Evolutionary conservation across 768 basidiomycete genomes (phyloP).

Genomic region (Xerocomus brunneocitrinus): DNA sequence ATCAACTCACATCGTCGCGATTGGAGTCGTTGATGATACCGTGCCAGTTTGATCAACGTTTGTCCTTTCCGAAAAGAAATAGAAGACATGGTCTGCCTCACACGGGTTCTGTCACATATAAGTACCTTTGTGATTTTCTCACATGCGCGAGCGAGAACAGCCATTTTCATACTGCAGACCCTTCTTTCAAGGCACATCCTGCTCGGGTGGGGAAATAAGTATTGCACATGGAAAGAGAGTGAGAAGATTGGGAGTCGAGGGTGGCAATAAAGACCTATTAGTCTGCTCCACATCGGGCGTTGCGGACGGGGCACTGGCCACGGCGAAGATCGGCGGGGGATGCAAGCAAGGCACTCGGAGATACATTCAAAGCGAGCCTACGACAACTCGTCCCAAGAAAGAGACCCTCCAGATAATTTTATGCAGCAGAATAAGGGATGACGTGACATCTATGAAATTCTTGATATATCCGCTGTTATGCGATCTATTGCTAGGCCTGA

Average conservation of each 20-base stretch:
- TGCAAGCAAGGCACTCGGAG: not conserved
- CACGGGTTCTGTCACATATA: too few relatives aligned
- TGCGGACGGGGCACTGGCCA: not conserved
- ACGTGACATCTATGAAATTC: conserved; percentile 17
- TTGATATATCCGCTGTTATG: conserved; percentile 25
- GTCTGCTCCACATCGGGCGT: too few relatives aligned
- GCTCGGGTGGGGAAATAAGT: too few relatives aligned
- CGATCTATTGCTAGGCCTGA: conserved; percentile 27
- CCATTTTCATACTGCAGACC: too few relatives aligned
- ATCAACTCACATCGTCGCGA: too few relatives aligned
- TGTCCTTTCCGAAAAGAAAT: not conserved
- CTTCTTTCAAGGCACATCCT: too few relatives aligned
- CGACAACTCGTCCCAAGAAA: not conserved
- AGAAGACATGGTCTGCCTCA: not conserved
- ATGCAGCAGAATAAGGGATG: not conserved
- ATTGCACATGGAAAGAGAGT: too few relatives aligned
- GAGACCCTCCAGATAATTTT: not conserved
- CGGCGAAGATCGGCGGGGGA: not conserved
- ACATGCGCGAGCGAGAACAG: not conserved
- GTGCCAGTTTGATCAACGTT: not conserved
- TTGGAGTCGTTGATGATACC: not conserved
- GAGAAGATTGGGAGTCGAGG: too few relatives aligned
- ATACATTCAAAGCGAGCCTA: not conserved
- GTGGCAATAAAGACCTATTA: too few relatives aligned
- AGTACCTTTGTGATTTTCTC: too few relatives aligned